Evolutionary conservation across 495 filamentous ascomycete genomes (phyloP).

Genomic region (Hypomontagnella monticulosa): DNA sequence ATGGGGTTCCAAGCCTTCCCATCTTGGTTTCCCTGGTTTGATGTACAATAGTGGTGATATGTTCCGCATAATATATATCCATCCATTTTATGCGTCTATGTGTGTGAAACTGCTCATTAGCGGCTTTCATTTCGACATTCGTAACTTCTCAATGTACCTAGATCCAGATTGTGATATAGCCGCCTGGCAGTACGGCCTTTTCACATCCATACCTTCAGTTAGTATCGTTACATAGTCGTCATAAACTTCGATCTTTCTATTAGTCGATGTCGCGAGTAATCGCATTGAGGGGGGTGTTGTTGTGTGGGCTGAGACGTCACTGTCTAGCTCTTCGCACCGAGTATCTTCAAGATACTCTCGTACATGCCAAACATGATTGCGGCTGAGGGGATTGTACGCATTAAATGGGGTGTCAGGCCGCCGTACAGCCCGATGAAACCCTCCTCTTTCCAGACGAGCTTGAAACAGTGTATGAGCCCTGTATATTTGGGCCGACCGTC

Average conservation of each 20-base stretch:
- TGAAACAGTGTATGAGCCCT: constrained; percentile 83
- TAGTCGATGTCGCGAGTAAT: background rate
- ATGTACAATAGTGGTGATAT: no score
- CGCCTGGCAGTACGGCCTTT: background rate
- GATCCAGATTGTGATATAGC: background rate
- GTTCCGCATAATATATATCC: constrained; percentile 19
- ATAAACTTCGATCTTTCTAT: background rate
- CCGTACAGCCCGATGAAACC: constrained; percentile 84
- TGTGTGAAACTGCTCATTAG: background rate
- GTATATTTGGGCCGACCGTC: constrained; percentile 82
- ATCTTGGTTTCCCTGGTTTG: background rate
- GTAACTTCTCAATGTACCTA: background rate
- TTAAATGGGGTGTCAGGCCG: constrained; percentile 84
- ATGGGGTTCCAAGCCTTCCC: constrained; percentile 3
- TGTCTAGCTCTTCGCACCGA: constrained; percentile 52
- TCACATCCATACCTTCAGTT: background rate
- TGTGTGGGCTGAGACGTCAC: background rate
- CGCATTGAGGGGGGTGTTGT: background rate
- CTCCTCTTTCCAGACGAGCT: constrained; percentile 83
- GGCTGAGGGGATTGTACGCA: constrained; percentile 86
- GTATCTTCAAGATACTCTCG: constrained; percentile 76
- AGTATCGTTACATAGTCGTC: constrained; percentile 17
- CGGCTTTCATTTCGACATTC: background rate
- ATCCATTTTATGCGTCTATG: background rate
- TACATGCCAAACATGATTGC: constrained; percentile 95